Percentiles rank a stretch among this genome's conserved stretches.
Evolutionary conservation across 2,329 filamentous ascomycete genomes (phyloP).

Genomic region (Verruconis gallopava): DNA sequence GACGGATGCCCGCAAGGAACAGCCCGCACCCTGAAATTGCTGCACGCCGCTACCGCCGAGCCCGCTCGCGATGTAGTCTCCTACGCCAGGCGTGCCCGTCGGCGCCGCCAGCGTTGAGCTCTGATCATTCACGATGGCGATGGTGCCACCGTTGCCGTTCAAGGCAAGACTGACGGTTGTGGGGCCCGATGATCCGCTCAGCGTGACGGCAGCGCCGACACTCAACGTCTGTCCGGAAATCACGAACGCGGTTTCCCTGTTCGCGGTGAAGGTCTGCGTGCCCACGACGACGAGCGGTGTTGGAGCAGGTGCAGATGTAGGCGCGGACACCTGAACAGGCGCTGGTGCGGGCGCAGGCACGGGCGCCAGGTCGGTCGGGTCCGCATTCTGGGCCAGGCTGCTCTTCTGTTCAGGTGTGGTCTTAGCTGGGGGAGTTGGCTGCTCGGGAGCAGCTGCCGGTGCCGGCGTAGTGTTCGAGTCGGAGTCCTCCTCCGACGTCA

Average conservation of each 20-base stretch:
- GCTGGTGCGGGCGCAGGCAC: not conserved
- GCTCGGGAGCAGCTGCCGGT: not conserved
- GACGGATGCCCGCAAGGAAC: too few species aligned
- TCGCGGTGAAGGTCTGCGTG: not conserved
- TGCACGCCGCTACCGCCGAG: too few species aligned
- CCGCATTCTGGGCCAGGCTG: not conserved
- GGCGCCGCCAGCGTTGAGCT: not conserved
- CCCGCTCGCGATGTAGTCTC: conserved; percentile 2
- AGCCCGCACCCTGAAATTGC: too few species aligned
- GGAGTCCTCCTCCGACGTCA: not conserved
- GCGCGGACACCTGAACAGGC: not conserved
- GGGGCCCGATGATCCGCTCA: not conserved
- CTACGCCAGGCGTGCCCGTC: not conserved
- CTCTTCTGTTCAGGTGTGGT: not conserved
- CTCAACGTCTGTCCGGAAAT: not conserved
- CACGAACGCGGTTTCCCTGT: not conserved
- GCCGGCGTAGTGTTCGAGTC: not conserved
- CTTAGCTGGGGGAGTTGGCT: not conserved
- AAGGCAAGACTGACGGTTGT: not conserved
- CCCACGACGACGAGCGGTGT: not conserved
- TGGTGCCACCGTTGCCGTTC: not conserved
- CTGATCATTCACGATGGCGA: not conserved
- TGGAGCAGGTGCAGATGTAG: not conserved
- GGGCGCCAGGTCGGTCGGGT: not conserved
- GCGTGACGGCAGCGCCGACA: not conserved